phyloP scores from a whole-genome alignment of 208 protist genomes.

The Acanthamoeba lenticulata region DNA sequence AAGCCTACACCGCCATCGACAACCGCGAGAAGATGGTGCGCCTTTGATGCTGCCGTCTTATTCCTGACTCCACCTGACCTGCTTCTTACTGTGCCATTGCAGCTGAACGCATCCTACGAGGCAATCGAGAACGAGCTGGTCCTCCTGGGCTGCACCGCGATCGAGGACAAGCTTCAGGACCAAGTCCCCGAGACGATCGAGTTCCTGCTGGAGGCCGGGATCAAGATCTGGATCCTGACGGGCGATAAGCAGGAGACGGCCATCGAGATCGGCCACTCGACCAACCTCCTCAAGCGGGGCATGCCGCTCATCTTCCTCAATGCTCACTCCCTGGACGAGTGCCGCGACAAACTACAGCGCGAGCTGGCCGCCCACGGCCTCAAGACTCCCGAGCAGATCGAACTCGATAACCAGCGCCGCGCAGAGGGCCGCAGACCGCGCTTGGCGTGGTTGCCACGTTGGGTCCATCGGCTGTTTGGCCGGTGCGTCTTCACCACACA shows the following conservation, averaged over 20 bases:
- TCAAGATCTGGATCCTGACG: constrained; percentile 97
- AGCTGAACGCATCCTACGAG: too few species aligned
- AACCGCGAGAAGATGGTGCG: constrained; percentile 34
- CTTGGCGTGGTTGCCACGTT: not conserved
- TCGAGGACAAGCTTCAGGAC: constrained; percentile 97
- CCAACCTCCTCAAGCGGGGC: not conserved
- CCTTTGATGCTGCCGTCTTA: not conserved
- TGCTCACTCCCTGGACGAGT: not conserved
- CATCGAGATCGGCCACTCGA: constrained; percentile 77
- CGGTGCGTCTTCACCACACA: not conserved
- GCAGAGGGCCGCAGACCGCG: not conserved
- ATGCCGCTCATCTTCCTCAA: constrained; percentile 65
- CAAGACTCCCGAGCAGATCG: not conserved
- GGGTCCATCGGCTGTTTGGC: not conserved
- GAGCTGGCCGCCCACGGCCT: not conserved
- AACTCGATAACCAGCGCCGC: not conserved
- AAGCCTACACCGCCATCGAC: constrained; percentile 18
- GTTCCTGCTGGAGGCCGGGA: constrained; percentile 83
- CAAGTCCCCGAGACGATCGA: constrained; percentile 91
- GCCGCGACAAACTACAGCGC: not conserved
- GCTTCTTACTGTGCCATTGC: not conserved
- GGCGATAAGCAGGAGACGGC: constrained; percentile 95
- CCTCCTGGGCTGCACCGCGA: constrained; percentile 90
- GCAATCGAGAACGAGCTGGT: constrained; percentile 90
- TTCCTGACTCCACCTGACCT: not conserved